Base-by-base conservation (phyloP, 2,329 filamentous ascomycete genomes). In the Phialophora tarda region DNA sequence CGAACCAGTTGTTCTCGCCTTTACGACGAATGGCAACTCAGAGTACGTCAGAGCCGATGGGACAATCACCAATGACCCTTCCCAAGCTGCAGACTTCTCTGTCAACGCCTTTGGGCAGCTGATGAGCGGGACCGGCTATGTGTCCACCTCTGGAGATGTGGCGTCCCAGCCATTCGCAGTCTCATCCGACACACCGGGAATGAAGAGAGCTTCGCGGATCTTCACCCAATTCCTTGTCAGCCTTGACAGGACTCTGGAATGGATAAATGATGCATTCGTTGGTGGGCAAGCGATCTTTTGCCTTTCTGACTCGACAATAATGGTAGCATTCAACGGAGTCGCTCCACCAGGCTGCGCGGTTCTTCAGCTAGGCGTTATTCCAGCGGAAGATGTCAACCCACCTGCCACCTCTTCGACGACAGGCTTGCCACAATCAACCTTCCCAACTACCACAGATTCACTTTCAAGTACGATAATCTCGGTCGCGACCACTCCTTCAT, bases 201-300 rank as follows among this genome's bases (percentile, higher is more conserved):
- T 56, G 59, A 62, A 56, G 30, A 62, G 50, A 54, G n/a, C 48
- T 50, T 24, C 32, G 28, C 38, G 41, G 17, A 66, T 71, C 24
- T 64, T 66, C 6, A 70, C 65, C 21, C 41, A 59, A 30, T 71
- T 70, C 55, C 67, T 65, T 21, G 38, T 67, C 38, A 28, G 17
- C 26, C 28, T 24, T 14, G 65, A 65, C 26, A 55, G 59, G 30
- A 61, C 56, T 8, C 59, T 71, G 34, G 50, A 54, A 11, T 71
- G 70, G 70, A 63, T 28, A 21, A 71, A 70, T 50, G 41, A 59
- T 17, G 57, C 38, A 17, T 71, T 71, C 48, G 50, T 55, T 59
- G 65, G 65, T 34, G 60, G 64, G 4, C 38, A 63, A 34, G 70
- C 66, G 26, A 51, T 67, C 32, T 71, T 71, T 57, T 71, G 68